Percentiles rank a stretch among this genome's conserved stretches.
Evolutionary conservation across 768 basidiomycete species (phyloP).

Genomic region (Auricularia auricula-judae): DNA sequence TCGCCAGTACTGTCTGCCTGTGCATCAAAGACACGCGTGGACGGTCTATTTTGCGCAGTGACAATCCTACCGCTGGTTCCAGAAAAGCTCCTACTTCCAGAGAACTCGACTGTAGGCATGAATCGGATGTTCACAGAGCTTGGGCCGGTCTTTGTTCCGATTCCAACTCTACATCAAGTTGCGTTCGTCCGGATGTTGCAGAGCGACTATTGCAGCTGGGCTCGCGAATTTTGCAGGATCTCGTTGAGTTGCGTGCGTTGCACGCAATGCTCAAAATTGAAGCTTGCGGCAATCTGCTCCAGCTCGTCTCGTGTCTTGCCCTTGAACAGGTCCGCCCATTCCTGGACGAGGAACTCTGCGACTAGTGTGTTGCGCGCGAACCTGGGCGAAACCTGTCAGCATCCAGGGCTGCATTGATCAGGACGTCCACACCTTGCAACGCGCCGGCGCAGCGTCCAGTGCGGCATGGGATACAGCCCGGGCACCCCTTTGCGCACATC

Average conservation of each 20-base stretch:
- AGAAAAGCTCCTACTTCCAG: too few relatives aligned
- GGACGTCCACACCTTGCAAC: constrained; percentile 8
- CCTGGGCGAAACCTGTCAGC: neutral
- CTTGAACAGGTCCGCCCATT: constrained; percentile 22
- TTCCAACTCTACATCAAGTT: too few relatives aligned
- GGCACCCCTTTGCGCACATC: neutral
- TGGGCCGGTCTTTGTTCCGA: too few relatives aligned
- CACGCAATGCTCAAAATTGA: constrained; percentile 30
- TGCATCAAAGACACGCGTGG: too few relatives aligned
- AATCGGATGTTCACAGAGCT: too few relatives aligned
- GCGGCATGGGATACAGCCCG: constrained; percentile 20
- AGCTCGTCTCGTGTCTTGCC: constrained; percentile 25
- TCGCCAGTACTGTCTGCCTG: too few relatives aligned
- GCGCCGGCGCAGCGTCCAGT: constrained; percentile 20
- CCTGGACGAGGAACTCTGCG: constrained; percentile 22
- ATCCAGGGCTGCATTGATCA: neutral
- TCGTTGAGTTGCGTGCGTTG: constrained; percentile 24
- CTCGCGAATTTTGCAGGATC: constrained; percentile 11
- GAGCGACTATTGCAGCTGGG: neutral
- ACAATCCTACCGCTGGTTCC: too few relatives aligned
- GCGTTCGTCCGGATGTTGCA: too few relatives aligned
- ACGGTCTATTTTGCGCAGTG: too few relatives aligned
- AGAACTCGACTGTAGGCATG: too few relatives aligned
- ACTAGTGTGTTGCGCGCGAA: constrained; percentile 24
- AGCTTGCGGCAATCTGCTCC: constrained; percentile 29